Evolutionary conservation across 2,329 filamentous ascomycete genomes (phyloP).

Genomic region (Nothopassalora personata): DNA sequence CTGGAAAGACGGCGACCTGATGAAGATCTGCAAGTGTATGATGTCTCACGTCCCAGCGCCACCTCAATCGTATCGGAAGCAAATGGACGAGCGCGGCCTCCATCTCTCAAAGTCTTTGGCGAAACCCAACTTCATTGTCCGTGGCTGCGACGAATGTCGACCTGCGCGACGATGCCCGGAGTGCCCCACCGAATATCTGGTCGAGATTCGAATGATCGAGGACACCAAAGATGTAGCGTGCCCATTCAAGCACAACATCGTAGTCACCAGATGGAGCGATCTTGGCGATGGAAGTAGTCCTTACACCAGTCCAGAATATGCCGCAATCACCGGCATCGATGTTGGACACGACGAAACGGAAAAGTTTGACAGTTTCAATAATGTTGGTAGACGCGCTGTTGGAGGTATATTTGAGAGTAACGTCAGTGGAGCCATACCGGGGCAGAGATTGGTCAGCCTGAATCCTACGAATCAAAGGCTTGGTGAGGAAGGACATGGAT

Average conservation of each 20-base stretch:
- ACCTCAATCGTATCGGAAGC: constrained; percentile 40
- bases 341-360: constrained; percentile 8
- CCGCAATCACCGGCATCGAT: constrained; percentile 47
- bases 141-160: constrained; percentile 51
- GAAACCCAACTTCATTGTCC: constrained; percentile 43
- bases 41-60: constrained; percentile 51
- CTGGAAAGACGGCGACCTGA: constrained; percentile 57
- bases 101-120: constrained; percentile 30
- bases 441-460: constrained; percentile 53
- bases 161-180: constrained; percentile 58
- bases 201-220: constrained; percentile 56
- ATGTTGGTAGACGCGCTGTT: constrained; percentile 51
- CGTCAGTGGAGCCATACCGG: constrained; percentile 50
- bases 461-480: constrained; percentile 52
- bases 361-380: constrained; percentile 50
- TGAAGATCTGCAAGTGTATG: constrained; percentile 57
- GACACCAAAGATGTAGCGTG: constrained; percentile 41
- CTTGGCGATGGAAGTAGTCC: constrained; percentile 52
- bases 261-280: constrained; percentile 59
- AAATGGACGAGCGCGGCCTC: constrained; percentile 36
- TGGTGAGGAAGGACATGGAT: constrained; percentile 52
- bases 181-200: constrained; percentile 58
- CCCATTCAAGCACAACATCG: constrained; percentile 55
- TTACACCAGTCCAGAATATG: constrained; percentile 48
- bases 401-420: constrained; percentile 56